Evolutionary conservation across 1,284 basidiomycete species (phyloP).

Genomic region (Irpex sp.): DNA sequence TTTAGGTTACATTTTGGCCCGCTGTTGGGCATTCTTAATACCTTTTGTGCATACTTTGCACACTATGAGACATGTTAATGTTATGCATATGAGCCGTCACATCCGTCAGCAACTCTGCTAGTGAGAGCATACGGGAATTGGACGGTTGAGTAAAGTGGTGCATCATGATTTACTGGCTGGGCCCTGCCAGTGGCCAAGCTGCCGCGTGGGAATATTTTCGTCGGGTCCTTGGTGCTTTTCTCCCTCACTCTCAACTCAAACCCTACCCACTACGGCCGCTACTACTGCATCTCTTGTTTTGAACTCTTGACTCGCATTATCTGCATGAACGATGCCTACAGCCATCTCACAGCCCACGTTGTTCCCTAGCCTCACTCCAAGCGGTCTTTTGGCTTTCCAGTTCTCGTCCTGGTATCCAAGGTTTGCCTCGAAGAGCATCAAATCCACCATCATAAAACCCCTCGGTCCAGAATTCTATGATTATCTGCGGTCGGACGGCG

Average conservation of each 20-base stretch:
- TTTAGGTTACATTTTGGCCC: not conserved
- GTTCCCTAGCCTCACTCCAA: constrained; percentile 50
- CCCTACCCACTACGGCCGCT: not conserved
- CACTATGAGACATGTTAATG: no score
- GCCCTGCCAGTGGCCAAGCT: not conserved
- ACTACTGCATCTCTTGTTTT: not conserved
- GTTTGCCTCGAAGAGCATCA: constrained; percentile 71
- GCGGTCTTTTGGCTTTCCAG: constrained; percentile 71
- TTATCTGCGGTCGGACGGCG: constrained; percentile 78
- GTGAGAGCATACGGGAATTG: no score
- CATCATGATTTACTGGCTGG: not conserved
- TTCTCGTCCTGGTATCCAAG: constrained; percentile 87
- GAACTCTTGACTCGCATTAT: not conserved
- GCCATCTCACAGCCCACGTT: constrained; percentile 23
- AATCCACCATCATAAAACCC: constrained; percentile 76
- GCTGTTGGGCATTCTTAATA: no score
- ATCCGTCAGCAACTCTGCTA: no score
- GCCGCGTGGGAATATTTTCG: not conserved
- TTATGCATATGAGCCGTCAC: no score
- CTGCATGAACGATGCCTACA: constrained; percentile 21
- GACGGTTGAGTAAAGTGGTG: no score
- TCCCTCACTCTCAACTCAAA: not conserved
- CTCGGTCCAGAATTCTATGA: constrained; percentile 62
- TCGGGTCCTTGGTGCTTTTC: not conserved
- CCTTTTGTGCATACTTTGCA: not conserved